phyloP scores from a whole-genome alignment of 2,329 filamentous ascomycete species.

The Colletotrichum musae region DNA sequence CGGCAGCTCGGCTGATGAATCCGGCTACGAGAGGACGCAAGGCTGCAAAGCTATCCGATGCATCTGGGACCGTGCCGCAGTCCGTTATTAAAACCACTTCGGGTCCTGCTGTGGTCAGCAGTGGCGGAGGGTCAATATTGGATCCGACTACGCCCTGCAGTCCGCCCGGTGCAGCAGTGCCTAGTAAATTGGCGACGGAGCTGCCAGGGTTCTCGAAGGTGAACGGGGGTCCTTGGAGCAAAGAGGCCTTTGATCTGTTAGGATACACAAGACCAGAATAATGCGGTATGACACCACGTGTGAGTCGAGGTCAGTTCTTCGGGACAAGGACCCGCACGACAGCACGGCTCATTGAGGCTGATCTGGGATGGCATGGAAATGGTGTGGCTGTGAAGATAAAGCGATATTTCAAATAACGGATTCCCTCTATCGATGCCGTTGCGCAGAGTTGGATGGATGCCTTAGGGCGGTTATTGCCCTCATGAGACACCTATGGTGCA shows the following conservation, averaged over 20 bases:
- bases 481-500: too few species aligned
- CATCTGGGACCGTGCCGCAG: constrained; percentile 63
- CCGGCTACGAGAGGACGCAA: constrained; percentile 68
- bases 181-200: constrained; percentile 23
- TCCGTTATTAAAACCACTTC: constrained; percentile 51
- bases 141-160: background rate
- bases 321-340: background rate
- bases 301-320: background rate
- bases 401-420: background rate
- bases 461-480: too few species aligned
- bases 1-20: constrained; percentile 48
- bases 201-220: constrained; percentile 63
- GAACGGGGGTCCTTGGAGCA: constrained; percentile 77
- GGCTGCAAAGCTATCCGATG: constrained; percentile 66
- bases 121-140: background rate
- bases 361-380: background rate
- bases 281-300: background rate
- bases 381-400: background rate
- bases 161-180: background rate
- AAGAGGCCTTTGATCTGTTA: constrained; percentile 77
- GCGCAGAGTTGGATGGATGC: too few species aligned
- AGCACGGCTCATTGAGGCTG: background rate
- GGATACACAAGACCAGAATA: constrained; percentile 69
- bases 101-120: background rate
- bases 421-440: too few species aligned